phyloP scores from a whole-genome alignment of 768 basidiomycete species.

The Tylopilus sp. region DNA sequence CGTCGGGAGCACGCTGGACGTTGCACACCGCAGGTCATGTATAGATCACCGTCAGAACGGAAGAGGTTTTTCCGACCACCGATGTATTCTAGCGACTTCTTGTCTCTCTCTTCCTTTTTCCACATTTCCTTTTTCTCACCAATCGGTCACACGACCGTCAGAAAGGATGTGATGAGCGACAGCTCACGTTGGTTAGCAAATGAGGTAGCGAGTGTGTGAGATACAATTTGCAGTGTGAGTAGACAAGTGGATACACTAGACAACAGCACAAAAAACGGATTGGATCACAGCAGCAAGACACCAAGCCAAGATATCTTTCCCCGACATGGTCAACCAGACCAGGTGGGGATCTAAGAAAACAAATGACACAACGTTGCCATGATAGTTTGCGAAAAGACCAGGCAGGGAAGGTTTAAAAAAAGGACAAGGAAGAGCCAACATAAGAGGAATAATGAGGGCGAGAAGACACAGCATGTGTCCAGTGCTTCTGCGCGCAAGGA shows the following conservation, averaged over 20 bases:
- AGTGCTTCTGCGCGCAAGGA: background rate
- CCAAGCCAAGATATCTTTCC: constrained; percentile 1
- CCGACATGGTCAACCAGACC: background rate
- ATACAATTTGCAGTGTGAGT: constrained; percentile 18
- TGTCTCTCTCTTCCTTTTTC: background rate
- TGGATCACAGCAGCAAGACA: constrained; percentile 1
- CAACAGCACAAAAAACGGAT: constrained; percentile 1
- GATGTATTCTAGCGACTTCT: constrained; percentile 1
- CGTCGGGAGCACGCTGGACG: background rate
- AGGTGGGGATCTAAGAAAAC: constrained; percentile 9
- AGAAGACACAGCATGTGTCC: background rate
- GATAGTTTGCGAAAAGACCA: background rate
- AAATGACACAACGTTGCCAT: background rate
- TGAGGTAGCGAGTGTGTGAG: constrained; percentile 18
- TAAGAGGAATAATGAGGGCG: too few relatives aligned
- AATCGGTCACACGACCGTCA: background rate
- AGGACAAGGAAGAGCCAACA: background rate
- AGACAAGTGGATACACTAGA: constrained; percentile 19
- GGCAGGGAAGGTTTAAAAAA: too few relatives aligned
- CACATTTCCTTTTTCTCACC: background rate
- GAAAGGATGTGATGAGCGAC: background rate
- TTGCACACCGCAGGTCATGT: background rate
- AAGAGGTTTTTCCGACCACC: background rate
- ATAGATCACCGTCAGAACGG: background rate
- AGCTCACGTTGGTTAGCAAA: constrained; percentile 2